Evolutionary conservation across 2,329 filamentous ascomycete genomes (phyloP), one percentile per base, ranked within the genome.

Genomic region (Microdochium nivale): DNA sequence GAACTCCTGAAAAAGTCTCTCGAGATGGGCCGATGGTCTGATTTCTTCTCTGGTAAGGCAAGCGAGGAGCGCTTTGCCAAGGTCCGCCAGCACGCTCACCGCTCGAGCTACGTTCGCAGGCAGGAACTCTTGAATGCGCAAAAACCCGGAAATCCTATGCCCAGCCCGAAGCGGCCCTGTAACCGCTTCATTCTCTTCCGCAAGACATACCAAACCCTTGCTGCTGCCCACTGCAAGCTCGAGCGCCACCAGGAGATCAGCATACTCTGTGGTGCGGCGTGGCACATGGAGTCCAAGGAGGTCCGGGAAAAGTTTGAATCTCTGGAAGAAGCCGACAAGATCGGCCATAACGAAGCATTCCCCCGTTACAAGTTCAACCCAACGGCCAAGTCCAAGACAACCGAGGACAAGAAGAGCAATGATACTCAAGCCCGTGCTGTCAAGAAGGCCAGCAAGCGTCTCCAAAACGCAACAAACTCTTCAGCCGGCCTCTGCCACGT

Each of bases 131-230:
- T 14, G n/a, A 37, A 3, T 9, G 79, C 83, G 52, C 89, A 84
- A 60, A 73, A 83, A 33, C 75, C 88, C 25, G 90, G 91, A 65
- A 80, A 97, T 14, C n/a, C n/a, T n/a, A n/a, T 16, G 14, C n/a
- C 14, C 4, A 37, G 8, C 3, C 40, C 40, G 59, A 90, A 92
- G 61, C 80, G 94, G 27, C 91, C 94, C 2, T 95, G 96, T 86
- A 99, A 99, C 67, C 92, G 89, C 1, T 99, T 97, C 73, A 96
- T 99, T 87, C 76, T 99, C 49, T 99, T 99, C 67, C 86, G 94
- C 43, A 96, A 94, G 58, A 89, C 90, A 7, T 96, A 89, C 64
- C 88, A 95, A 54, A 88, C 94, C 55, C 79, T 90, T 30, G 89
- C 88, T 53, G 96, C 96, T 68, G 76, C 81, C 49, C 88, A 84